Conservation (phyloP, 2,329 filamentous ascomycete genomes). For the Trichoderma oligosporum region DNA sequence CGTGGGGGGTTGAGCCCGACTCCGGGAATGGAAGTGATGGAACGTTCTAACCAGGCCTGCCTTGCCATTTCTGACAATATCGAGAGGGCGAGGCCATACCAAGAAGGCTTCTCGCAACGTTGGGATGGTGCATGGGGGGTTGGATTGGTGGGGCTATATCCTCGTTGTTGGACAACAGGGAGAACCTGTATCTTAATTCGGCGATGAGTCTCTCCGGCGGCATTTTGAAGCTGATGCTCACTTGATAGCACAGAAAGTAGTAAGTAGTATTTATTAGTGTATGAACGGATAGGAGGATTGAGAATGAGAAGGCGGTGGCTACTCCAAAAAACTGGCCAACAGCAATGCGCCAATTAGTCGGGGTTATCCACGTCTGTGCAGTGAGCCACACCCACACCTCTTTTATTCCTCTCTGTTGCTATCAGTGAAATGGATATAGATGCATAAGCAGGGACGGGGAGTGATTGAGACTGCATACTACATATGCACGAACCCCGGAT, state of each 20-base stretch:
- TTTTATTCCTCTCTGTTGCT: neutral
- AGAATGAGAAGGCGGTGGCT: neutral
- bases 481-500: neutral
- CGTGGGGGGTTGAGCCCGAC: slow-evolving; percentile 2
- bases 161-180: neutral
- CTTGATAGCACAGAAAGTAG: neutral
- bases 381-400: slow-evolving; percentile 5
- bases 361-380: neutral
- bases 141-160: slow-evolving; percentile 9
- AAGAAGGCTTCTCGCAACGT: slow-evolving; percentile 13
- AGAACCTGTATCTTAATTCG: neutral
- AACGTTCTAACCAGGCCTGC: slow-evolving; percentile 11
- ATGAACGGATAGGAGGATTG: neutral
- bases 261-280: neutral
- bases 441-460: neutral
- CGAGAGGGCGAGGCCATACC: neutral
- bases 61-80: neutral
- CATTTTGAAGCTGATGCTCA: neutral
- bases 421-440: neutral
- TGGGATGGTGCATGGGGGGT: slow-evolving; percentile 18
- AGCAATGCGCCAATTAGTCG: neutral
- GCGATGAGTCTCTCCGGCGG: neutral
- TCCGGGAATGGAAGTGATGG: slow-evolving; percentile 3
- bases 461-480: neutral
- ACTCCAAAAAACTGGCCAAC: slow-evolving; percentile 1